phyloP scores from a whole-genome alignment of 2,329 filamentous ascomycete genomes.

The Rutstroemia sp. region DNA sequence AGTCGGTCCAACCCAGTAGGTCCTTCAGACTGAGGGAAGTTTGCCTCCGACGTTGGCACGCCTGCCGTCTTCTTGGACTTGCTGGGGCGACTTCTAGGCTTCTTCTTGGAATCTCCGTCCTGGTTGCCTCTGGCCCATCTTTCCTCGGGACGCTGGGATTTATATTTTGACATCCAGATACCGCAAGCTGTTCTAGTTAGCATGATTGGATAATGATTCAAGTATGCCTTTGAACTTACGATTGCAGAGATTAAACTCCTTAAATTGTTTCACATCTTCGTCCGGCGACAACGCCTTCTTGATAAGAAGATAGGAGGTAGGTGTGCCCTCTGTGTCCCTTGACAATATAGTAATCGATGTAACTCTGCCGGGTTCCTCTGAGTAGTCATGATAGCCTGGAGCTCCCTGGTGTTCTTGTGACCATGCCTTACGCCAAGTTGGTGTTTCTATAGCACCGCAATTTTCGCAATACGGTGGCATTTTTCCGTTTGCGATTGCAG shows the following conservation, averaged over 20 bases:
- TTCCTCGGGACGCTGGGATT: slow-evolving; percentile 72
- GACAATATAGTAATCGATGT: slow-evolving; percentile 66
- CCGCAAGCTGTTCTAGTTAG: slow-evolving; percentile 60
- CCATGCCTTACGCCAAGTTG: slow-evolving; percentile 92
- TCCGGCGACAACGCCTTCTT: slow-evolving; percentile 62
- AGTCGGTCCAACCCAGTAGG: neutral
- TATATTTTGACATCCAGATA: slow-evolving; percentile 88
- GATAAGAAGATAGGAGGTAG: slow-evolving; percentile 63
- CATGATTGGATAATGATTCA: neutral
- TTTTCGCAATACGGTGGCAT: slow-evolving; percentile 87
- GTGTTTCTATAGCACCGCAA: slow-evolving; percentile 91
- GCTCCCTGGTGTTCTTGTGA: slow-evolving; percentile 65
- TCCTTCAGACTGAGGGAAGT: slow-evolving; percentile 36
- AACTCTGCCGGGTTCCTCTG: slow-evolving; percentile 63
- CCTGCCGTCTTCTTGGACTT: slow-evolving; percentile 20
- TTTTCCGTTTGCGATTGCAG: slow-evolving; percentile 66
- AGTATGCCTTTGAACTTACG: slow-evolving; percentile 44
- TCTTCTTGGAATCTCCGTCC: slow-evolving; percentile 43
- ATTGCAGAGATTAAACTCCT: slow-evolving; percentile 77
- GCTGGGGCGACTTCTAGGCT: slow-evolving; percentile 24
- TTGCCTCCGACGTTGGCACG: slow-evolving; percentile 16
- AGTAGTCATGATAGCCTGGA: slow-evolving; percentile 63
- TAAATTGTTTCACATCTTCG: slow-evolving; percentile 61
- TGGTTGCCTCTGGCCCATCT: slow-evolving; percentile 55
- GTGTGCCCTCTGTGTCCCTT: slow-evolving; percentile 53